Percentiles rank a stretch among this genome's conserved stretches.
Evolutionary conservation across 129 eudicot species (phyloP).

Genomic region (Centrapalus pauciflorus): DNA sequence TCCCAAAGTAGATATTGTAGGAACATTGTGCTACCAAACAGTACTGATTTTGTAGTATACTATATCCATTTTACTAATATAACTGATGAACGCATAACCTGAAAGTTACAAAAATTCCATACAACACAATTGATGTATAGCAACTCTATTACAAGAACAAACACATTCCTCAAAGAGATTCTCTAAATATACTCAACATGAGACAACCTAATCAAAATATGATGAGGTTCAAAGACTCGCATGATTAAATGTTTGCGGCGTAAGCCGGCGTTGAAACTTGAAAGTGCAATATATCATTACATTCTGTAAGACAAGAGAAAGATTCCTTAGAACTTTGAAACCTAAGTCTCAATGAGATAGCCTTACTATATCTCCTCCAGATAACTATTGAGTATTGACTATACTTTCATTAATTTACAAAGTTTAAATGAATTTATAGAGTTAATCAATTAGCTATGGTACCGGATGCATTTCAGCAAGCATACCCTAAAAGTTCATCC

Average conservation of each 20-base stretch:
- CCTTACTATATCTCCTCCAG: neutral
- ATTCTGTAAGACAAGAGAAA: neutral
- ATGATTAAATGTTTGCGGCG: neutral
- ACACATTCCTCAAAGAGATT: neutral
- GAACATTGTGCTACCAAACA: neutral
- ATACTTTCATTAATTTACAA: neutral
- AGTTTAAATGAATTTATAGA: no score
- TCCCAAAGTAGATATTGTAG: neutral
- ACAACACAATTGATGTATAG: neutral
- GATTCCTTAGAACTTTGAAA: neutral
- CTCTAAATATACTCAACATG: neutral
- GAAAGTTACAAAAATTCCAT: conserved; percentile 1
- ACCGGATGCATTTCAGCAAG: no score
- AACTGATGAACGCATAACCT: neutral
- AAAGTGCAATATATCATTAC: neutral
- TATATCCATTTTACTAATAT: neutral
- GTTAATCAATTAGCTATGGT: no score
- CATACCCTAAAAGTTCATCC: no score
- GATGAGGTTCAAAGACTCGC: neutral
- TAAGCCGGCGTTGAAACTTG: no score
- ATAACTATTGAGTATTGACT: neutral
- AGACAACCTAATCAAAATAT: neutral
- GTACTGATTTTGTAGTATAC: neutral
- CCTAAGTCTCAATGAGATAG: neutral
- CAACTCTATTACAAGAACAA: neutral